Base-by-base conservation (phyloP, 768 basidiomycete species). In the Rhizopogon salebrosus region DNA sequence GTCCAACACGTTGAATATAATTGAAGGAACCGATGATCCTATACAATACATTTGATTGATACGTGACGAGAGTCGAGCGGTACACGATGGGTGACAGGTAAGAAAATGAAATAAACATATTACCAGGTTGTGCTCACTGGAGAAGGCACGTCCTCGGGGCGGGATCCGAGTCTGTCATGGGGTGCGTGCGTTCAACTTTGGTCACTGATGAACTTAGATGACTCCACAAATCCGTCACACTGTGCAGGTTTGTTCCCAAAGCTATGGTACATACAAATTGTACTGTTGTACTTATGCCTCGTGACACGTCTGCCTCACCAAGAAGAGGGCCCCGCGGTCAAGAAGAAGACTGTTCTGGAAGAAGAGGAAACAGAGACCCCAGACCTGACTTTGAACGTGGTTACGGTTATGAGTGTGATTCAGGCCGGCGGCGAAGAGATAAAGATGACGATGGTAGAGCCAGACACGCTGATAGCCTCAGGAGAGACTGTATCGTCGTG, bases 361-460 rank as follows among this genome's bases (percentile, higher is more conserved):
- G 54, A 51, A 31, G 54, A 26, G 51, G 54, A 26, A 46, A 48
- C 24, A 26, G 35, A 34, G 51, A 57, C 51, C 55, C 35, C 13
- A 29, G 42, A 48, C 53, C n/a, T 18, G 40, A 26, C 13, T 36
- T 38, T 45, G 13, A 20, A 4, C 41, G 18, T n/a, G n/a, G n/a
- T n/a, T n/a, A 48, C 10, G 26, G 43, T 10, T 22, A 57, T 46
- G 48, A 53, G 18, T 51, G 59, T 22, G 51, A 54, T 34, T 57
- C 50, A 27, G 49, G 53, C 40, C 53, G 50, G 18, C 36, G 60
- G 23, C 55, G 56, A 48, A 56, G 63, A 48, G 60, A 67, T 48
- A 60, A 55, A 16, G 67, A 59, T 39, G 50, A 61, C 50, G 59
- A 58, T 6, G 54, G 63, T 54, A 51, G 59, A 29, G 27, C 27